Base-by-base conservation (phyloP, 2,329 filamentous ascomycete genomes). In the Clarireedia homoeocarpa region DNA sequence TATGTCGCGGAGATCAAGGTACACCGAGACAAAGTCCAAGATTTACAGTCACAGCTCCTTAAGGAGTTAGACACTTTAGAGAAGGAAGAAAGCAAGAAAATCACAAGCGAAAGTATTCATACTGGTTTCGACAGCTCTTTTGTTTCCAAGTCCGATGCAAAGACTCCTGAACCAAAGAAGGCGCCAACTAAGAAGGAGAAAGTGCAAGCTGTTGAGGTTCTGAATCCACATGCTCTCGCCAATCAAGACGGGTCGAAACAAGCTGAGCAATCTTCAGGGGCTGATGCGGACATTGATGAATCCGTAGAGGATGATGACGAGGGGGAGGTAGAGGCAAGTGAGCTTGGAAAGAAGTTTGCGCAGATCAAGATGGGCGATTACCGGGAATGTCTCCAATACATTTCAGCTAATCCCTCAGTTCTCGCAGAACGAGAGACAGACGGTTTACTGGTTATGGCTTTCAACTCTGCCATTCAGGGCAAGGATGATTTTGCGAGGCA, bases 81-180 rank as follows among this genome's bases (percentile, higher is more conserved):
- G 74, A 87, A 85, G 70, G 88, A 94, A 62, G 91, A 96, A 64
- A 75, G 80, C 58, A 83, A 81, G 69, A 96, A 97, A 75, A 99
- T 99, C 61, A 99, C 94, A 10, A 97, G 91, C 69, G 91, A 96
- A 62, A 80, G 83, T 63, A 83, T 95, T 65, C 88, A 91, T 67
- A 91, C 86, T 2, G 94, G 94, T 5, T 99, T 99, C 70, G 85
- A 95, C 72, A 92, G 84, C 70, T 95, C 91, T 2, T 81, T 87
- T 63, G 83, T 99, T 53, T 77, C 82, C 66, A 92, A 90, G 71
- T 70, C 77, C 6, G 72, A 74, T 52, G 17, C 53, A 55, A 65
- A 53, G 62, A 61, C 9, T 61, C 40, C 58, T 2, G 58, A 52
- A 51, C 53, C 59, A 23, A 61, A 62, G 9, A 23, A 68, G 39